Evolutionary conservation across 441 rosid species (phyloP).

Genomic region (Arabidopsis hybrid): DNA sequence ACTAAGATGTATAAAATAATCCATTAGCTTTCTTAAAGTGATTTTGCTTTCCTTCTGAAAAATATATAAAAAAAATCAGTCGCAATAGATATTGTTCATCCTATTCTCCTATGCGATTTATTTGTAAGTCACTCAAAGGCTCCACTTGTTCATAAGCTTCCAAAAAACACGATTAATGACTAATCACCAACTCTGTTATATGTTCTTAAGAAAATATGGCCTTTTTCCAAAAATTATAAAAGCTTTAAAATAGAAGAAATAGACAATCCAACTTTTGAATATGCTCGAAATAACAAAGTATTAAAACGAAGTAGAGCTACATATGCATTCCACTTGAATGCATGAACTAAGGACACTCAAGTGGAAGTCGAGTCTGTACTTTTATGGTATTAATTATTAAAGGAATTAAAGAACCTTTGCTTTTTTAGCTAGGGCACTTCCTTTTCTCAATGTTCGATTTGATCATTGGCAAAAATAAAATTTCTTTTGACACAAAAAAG

Average conservation of each 20-base stretch:
- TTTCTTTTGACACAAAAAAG: no score
- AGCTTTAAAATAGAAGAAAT: background rate
- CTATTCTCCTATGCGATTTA: slow-evolving; percentile 7
- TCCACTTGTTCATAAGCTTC: slow-evolving; percentile 28
- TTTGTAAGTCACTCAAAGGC: slow-evolving; percentile 30
- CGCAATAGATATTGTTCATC: slow-evolving; percentile 4
- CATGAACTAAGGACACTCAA: slow-evolving; percentile 27
- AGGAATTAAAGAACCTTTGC: background rate
- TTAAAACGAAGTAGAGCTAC: slow-evolving; percentile 6
- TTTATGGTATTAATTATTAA: slow-evolving; percentile 3
- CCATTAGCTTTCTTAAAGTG: slow-evolving; percentile 30
- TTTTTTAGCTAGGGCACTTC: slow-evolving; percentile 6
- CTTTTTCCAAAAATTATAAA: slow-evolving; percentile 1
- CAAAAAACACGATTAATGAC: slow-evolving; percentile 26
- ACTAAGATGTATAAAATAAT: slow-evolving; percentile 2
- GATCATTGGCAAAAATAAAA: background rate
- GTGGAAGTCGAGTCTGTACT: slow-evolving; percentile 29
- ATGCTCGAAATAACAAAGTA: slow-evolving; percentile 3
- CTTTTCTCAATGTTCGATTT: slow-evolving; percentile 1
- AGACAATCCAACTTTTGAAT: background rate
- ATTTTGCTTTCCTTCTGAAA: slow-evolving; percentile 21
- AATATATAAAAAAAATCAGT: background rate
- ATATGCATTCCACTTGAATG: slow-evolving; percentile 35
- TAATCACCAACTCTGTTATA: slow-evolving; percentile 29
- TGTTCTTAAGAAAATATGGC: background rate